Conservation (phyloP, 2,329 filamentous ascomycete species). For the Fusarium aywerte region DNA sequence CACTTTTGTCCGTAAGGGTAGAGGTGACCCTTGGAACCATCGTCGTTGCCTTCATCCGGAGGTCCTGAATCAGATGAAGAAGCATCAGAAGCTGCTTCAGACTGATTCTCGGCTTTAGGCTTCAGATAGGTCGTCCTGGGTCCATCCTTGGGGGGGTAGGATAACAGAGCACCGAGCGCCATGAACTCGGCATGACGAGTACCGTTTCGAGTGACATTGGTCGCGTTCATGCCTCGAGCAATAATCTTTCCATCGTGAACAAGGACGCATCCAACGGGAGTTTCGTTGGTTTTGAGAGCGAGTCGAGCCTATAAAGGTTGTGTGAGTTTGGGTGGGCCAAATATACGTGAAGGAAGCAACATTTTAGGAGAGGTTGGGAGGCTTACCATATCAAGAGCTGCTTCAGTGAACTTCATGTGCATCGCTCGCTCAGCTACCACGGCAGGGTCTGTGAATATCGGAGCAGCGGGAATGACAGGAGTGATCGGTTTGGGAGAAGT, state of each 20-base stretch:
- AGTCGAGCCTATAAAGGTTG: conserved; percentile 73
- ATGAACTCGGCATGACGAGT: conserved; percentile 97
- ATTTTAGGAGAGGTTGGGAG: not conserved
- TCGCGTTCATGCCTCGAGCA: conserved; percentile 94
- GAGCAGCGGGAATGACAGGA: not conserved
- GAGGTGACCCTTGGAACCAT: conserved; percentile 66
- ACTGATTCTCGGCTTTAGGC: conserved; percentile 47
- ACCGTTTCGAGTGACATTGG: conserved; percentile 88
- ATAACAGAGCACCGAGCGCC: conserved; percentile 72
- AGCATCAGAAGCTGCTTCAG: conserved; percentile 40
- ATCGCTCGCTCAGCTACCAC: conserved; percentile 49
- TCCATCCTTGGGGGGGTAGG: conserved; percentile 51
- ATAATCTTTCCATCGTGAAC: conserved; percentile 84
- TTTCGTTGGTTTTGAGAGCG: conserved; percentile 87
- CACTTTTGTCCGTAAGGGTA: conserved; percentile 71
- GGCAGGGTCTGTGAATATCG: conserved; percentile 44
- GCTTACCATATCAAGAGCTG: conserved; percentile 85
- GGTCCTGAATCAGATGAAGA: conserved; percentile 39
- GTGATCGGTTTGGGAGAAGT: conserved; percentile 4
- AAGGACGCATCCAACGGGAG: conserved; percentile 95
- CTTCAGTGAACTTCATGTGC: conserved; percentile 75
- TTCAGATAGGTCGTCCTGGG: conserved; percentile 49
- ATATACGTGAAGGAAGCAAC: not conserved
- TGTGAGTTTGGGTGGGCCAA: conserved; percentile 24
- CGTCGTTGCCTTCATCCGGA: conserved; percentile 61